Base-by-base conservation (phyloP, 371 early-diverging fungal genomes). In the Mucor irregularis region DNA sequence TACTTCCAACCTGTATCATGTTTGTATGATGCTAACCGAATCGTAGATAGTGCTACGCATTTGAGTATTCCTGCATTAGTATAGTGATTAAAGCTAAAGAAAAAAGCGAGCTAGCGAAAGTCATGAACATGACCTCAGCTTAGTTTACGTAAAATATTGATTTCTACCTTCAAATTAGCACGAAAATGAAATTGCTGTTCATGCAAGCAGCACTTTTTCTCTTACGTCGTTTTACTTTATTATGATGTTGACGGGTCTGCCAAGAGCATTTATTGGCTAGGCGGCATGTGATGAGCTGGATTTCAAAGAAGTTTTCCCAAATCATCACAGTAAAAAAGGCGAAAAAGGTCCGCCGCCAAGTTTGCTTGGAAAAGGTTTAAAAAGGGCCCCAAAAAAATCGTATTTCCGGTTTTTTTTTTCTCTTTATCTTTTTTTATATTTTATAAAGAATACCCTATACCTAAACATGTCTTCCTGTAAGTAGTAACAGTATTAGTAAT, bases 331-430 rank as follows among this genome's bases (percentile, higher is more conserved):
- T n/a, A 24, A 42, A 42, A 24, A 42, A 24, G 13, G 17, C 19
- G n/a, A n/a, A n/a, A 42, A 24, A 6, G 10, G 19, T 21, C 42
- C 42, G 42, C 42, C 42, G 42, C 42, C 42, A 42, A 42, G 42
- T 24, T 51, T 51, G 51, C 51, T 51, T 28, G 50, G 38, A 35
- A 49, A 34, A 6, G 19, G 19, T 38, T 37, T 39, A 51, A 51
- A 44, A 51, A 29, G 51, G 25, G 25, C 17, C 35, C 24, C 11
- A 33, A 31, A 33, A 47, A 48, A 48, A 48, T 3, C 21, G n/a
- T n/a, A n/a, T n/a, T n/a, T 11, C 17, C 19, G 10, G 13, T 13
- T 19, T 14, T 26, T 39, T 46, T 38, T 13, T 37, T 37, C 30
- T 58, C 24, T 38, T 10, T 40, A 42, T 51, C 26, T 51, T 29